phyloP scores from a whole-genome alignment of 768 basidiomycete species.

The Rhodotorula toruloides region DNA sequence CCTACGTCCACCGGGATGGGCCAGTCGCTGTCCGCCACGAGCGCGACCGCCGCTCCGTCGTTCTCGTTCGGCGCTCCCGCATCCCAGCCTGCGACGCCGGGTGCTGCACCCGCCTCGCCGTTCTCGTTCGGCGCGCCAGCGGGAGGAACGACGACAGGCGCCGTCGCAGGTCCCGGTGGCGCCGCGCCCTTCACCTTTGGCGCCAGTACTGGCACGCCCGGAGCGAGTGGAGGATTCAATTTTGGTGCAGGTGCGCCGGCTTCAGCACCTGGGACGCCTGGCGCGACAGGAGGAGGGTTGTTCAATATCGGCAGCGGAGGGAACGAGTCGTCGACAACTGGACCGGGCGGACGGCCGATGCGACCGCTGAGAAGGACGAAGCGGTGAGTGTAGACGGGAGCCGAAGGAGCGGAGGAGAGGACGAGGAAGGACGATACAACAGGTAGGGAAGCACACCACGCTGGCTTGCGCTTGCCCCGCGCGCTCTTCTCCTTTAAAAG shows the following conservation, averaged over 20 bases:
- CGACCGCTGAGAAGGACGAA: slow-evolving; percentile 3
- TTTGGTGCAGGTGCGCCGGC: not conserved
- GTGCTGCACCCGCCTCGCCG: not conserved
- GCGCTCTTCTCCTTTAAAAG: too few relatives aligned
- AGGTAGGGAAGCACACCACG: too few relatives aligned
- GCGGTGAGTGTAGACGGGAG: too few relatives aligned
- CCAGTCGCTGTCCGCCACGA: not conserved
- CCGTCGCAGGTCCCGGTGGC: not conserved
- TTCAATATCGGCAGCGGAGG: slow-evolving; percentile 29
- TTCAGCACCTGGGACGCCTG: not conserved
- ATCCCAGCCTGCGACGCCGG: not conserved
- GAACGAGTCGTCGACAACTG: not conserved
- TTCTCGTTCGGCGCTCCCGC: slow-evolving; percentile 21
- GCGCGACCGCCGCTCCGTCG: not conserved
- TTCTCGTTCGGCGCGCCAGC: slow-evolving; percentile 20
- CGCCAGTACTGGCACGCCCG: not conserved
- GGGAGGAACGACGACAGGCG: not conserved
- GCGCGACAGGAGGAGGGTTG: slow-evolving; percentile 8
- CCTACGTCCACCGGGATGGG: not conserved
- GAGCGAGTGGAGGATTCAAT: not conserved
- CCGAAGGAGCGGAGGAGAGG: too few relatives aligned
- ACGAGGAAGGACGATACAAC: too few relatives aligned
- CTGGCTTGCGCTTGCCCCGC: too few relatives aligned
- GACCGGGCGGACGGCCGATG: slow-evolving; percentile 3
- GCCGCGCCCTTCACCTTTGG: slow-evolving; percentile 3